Evolutionary conservation across 306 rosid genomes (phyloP).

Genomic region (Castanea mollissima): DNA sequence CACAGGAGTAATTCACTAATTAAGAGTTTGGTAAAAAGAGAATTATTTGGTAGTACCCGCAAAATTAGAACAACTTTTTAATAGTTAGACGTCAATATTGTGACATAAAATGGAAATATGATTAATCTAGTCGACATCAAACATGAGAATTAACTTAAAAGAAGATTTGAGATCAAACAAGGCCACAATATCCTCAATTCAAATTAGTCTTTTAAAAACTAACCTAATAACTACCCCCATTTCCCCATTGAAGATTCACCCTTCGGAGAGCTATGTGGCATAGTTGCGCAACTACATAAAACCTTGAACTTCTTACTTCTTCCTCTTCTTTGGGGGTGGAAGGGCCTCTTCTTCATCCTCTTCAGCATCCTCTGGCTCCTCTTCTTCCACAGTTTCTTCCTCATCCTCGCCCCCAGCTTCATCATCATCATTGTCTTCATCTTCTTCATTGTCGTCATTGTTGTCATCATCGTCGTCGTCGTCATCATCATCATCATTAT

Average conservation of each 20-base stretch:
- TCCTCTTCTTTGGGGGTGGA: constrained; percentile 53
- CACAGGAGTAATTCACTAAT: too few relatives aligned
- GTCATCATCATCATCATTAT: neutral
- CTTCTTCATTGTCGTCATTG: neutral
- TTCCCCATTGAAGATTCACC: neutral
- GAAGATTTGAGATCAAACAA: neutral
- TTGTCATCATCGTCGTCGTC: neutral
- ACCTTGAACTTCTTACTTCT: constrained; percentile 17
- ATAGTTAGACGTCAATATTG: neutral
- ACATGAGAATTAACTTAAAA: neutral
- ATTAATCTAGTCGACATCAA: neutral
- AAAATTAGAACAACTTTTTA: too few relatives aligned
- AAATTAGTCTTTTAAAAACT: neutral
- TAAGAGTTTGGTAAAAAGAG: too few relatives aligned
- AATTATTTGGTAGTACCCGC: too few relatives aligned
- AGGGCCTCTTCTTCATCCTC: constrained; percentile 41
- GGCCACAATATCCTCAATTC: neutral
- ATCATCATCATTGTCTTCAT: neutral
- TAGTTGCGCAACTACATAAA: neutral
- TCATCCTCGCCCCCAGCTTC: constrained; percentile 13
- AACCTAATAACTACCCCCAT: neutral
- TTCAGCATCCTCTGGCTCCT: constrained; percentile 12
- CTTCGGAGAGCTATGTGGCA: neutral
- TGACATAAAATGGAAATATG: neutral
- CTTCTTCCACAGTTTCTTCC: constrained; percentile 24